phyloP scores from a whole-genome alignment of 352 stramenopile species.

The Phytophthora citrophthora region DNA sequence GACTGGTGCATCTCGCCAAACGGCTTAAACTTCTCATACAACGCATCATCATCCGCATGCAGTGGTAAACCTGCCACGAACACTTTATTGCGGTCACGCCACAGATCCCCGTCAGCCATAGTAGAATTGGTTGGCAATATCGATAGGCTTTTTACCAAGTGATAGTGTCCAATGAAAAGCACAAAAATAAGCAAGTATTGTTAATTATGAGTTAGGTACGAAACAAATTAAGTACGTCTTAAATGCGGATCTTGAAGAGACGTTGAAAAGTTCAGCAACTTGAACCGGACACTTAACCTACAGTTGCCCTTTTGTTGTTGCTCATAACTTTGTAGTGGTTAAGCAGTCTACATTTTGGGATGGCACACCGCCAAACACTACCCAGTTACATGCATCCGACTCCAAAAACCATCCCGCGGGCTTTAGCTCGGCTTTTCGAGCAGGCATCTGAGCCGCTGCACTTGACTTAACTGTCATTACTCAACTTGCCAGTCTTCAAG shows the following conservation, averaged over 20 bases:
- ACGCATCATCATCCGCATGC: slow-evolving; percentile 66
- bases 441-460: slow-evolving; percentile 6
- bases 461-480: slow-evolving; percentile 12
- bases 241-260: slow-evolving; percentile 35
- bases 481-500: slow-evolving; percentile 7
- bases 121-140: background rate
- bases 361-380: slow-evolving; percentile 3
- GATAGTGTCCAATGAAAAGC: slow-evolving; percentile 22
- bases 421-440: slow-evolving; percentile 1
- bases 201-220: background rate
- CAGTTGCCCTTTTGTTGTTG: slow-evolving; percentile 4
- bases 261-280: slow-evolving; percentile 22
- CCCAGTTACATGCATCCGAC: slow-evolving; percentile 21
- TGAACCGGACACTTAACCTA: slow-evolving; percentile 15
- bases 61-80: slow-evolving; percentile 79
- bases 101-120: slow-evolving; percentile 74
- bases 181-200: slow-evolving; percentile 8
- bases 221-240: slow-evolving; percentile 9
- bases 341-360: slow-evolving; percentile 18
- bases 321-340: background rate
- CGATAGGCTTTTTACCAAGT: too few relatives aligned
- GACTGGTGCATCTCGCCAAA: slow-evolving; percentile 89
- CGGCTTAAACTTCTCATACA: slow-evolving; percentile 74
- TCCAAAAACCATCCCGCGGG: slow-evolving; percentile 29
- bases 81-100: slow-evolving; percentile 90